These are phyloP conservation scores for Tolypocladium inflatum DNA, from an alignment of 2,329 filamentous ascomycete species.

Conservation along the genomic window DNA sequence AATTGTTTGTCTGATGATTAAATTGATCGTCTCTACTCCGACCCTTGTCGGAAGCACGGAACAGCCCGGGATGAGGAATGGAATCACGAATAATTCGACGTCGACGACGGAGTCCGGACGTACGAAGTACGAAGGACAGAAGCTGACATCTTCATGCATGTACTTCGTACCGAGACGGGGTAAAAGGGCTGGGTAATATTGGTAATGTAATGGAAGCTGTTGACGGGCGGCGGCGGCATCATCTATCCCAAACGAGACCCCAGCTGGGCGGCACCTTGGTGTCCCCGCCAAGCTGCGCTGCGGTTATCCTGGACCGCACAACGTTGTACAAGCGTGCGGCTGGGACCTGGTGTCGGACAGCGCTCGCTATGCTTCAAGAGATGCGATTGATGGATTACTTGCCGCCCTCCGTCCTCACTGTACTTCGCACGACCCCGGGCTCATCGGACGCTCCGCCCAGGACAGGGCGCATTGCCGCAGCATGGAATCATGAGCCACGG, in stretches of 20 bases:
- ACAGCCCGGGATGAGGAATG: no score
- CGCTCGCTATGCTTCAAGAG: background rate
- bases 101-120: no score
- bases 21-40: background rate
- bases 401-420: background rate
- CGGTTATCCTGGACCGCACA: background rate
- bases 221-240: background rate
- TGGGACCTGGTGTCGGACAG: background rate
- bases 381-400: background rate
- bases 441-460: background rate
- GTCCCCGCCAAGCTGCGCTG: background rate
- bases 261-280: background rate
- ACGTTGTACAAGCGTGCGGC: background rate
- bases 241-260: background rate
- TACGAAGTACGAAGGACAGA: background rate
- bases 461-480: background rate
- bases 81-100: no score
- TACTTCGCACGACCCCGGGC: background rate
- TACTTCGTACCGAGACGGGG: no score
- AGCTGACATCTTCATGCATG: background rate
- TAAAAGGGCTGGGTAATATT: no score
- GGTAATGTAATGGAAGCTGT: no score
- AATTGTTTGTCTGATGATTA: background rate
- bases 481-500: background rate
- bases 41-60: background rate